phyloP scores from a whole-genome alignment of 192 early-diverging fungal genomes.

The Mortierella alpina region DNA sequence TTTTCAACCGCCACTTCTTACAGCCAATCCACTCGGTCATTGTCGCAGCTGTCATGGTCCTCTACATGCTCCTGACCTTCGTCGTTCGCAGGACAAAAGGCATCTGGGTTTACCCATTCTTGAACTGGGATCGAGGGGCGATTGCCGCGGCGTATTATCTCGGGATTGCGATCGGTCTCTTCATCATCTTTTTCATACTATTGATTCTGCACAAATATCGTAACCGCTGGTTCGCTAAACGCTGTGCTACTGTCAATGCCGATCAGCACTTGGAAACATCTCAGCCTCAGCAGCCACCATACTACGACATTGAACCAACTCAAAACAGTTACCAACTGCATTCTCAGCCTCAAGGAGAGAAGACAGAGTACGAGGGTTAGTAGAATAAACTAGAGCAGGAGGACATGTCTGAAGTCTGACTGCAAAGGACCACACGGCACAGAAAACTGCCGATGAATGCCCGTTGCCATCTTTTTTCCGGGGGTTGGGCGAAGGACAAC shows the following conservation, averaged over 20 bases:
- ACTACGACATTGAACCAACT: no score
- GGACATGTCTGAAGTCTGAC: no score
- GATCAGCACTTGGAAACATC: not conserved
- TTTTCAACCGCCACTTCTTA: constrained; percentile 48
- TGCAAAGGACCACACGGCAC: no score
- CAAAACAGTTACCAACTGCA: no score
- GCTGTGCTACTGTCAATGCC: constrained; percentile 24
- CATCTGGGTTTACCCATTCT: constrained; percentile 46
- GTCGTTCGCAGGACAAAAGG: constrained; percentile 32
- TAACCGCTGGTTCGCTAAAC: constrained; percentile 14
- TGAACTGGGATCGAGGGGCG: constrained; percentile 44
- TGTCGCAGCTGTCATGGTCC: constrained; percentile 25
- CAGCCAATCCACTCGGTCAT: constrained; percentile 30
- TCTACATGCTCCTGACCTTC: constrained; percentile 53
- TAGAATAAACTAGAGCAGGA: no score
- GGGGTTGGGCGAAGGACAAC: no score
- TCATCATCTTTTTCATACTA: constrained; percentile 31
- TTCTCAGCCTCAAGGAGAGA: no score
- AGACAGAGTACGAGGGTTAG: no score
- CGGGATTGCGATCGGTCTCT: constrained; percentile 18
- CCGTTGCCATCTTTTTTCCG: no score
- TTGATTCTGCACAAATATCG: constrained; percentile 31
- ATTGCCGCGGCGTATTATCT: constrained; percentile 29
- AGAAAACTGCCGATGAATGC: no score
- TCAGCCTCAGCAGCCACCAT: no score